Evolutionary conservation across 225 moss, liverwort and hornwort species (phyloP), one percentile per base, ranked within the genome.

Genomic region (Sphagnum contortum): DNA sequence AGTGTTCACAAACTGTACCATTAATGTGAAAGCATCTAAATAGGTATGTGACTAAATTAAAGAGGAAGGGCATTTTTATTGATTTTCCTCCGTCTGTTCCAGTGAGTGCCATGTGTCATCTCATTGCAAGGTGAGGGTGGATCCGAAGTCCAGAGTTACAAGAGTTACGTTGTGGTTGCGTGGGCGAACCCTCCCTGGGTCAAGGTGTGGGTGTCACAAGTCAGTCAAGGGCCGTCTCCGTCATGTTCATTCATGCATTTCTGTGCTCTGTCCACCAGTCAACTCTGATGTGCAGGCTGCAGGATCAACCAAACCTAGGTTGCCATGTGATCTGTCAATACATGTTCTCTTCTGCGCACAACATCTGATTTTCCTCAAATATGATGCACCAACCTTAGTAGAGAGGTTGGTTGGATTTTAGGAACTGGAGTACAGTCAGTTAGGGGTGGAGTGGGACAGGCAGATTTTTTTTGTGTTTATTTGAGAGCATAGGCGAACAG

Each of bases 1-100:
- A 29, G 29, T 29, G 29, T 29, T 29, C 29, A 29, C 29, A 29
- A 29, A 29, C 0, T 29, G 29, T 29, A 29, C 29, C 29, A 29
- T 29, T 29, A 29, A 29, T 29, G 29, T 29, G 29, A 29, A 29
- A 29, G 29, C 29, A 29, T 29, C 29, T 29, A 1, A 29, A 29
- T 29, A 29, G 29, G 29, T 29, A 29, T 29, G 29, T 29, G 29
- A 29, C 29, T 29, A 29, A 29, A 29, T 29, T 29, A 29, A 49
- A 45, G 50, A 64, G 48, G 50, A 49, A 47, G 69, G 76, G 76
- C 68, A 68, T 79, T 84, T 80, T 76, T 80, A 87, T 87, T 98
- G 98, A 98, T 98, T 93, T 79, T 93, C 77, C 89, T 93, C 89
- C 98, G 82, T 98, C 93, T 98, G 98, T 98, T 98, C 98, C 98